phyloP scores from a whole-genome alignment of 1,284 basidiomycete genomes.

The Uromyces viciae-fabae region DNA sequence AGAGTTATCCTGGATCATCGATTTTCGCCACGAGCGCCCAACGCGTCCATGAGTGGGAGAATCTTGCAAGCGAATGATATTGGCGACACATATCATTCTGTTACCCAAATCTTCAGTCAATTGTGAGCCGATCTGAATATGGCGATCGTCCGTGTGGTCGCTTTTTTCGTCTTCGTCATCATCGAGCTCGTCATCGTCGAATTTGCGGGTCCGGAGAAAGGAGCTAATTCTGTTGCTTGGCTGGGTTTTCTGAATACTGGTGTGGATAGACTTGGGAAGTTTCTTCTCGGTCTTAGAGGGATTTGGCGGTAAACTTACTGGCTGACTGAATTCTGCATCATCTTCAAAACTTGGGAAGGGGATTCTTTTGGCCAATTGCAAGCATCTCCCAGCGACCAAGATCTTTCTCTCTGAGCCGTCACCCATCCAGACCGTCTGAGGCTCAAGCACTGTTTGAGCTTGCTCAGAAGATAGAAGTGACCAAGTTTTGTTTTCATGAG shows the following conservation, averaged over 20 bases:
- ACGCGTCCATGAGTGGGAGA: slow-evolving; percentile 22
- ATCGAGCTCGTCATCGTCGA: slow-evolving; percentile 2
- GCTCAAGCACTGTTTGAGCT: slow-evolving; percentile 21
- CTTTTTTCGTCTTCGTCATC: not conserved
- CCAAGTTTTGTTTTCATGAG: not conserved
- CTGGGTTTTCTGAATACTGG: not conserved
- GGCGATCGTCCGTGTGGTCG: not conserved
- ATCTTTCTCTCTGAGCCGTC: slow-evolving; percentile 18
- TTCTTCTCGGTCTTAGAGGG: not conserved
- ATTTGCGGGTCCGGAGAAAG: slow-evolving; percentile 16
- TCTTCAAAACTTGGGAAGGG: slow-evolving; percentile 44
- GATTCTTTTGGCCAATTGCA: slow-evolving; percentile 24
- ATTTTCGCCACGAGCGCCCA: not conserved
- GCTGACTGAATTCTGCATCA: slow-evolving; percentile 30
- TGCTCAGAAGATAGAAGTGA: slow-evolving; percentile 20
- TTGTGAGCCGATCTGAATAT: not conserved
- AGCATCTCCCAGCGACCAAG: slow-evolving; percentile 14
- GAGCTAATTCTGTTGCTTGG: not conserved
- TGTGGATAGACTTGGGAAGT: not conserved
- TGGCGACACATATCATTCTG: not conserved
- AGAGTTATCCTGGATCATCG: not conserved
- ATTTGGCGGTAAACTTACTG: not conserved
- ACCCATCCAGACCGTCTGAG: slow-evolving; percentile 14
- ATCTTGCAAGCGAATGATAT: slow-evolving; percentile 14
- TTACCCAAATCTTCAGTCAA: not conserved